phyloP scores from a whole-genome alignment of 805 yeast genomes.

The Starmera quercuum region DNA sequence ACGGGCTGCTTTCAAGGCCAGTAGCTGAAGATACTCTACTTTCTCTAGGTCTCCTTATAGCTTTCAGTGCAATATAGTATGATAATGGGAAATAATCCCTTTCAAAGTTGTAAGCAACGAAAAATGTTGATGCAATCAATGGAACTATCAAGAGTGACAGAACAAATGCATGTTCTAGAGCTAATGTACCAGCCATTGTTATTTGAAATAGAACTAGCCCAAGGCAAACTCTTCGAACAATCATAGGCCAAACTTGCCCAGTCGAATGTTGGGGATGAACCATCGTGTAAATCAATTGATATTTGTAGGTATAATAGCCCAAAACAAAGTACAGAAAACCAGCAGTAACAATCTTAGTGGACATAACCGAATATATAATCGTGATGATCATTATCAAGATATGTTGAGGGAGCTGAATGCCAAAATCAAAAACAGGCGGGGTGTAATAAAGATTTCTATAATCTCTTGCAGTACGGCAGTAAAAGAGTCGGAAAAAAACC shows the following conservation, averaged over 20 bases:
- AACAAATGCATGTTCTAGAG: conserved; percentile 70
- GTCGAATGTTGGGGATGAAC: conserved; percentile 96
- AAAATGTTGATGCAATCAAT: conserved; percentile 59
- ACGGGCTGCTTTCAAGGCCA: neutral
- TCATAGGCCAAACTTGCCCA: conserved; percentile 92
- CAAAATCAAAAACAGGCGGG: conserved; percentile 92
- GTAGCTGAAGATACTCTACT: conserved; percentile 18
- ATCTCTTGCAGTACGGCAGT: conserved; percentile 79
- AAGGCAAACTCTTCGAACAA: conserved; percentile 72
- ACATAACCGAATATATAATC: conserved; percentile 80
- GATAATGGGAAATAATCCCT: conserved; percentile 75
- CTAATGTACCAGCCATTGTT: conserved; percentile 89
- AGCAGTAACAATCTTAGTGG: conserved; percentile 79
- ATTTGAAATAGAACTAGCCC: conserved; percentile 82
- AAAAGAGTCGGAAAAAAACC: conserved; percentile 47
- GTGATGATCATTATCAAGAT: conserved; percentile 79
- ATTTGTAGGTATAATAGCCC: conserved; percentile 86
- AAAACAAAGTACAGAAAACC: conserved; percentile 79
- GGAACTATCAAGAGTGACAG: conserved; percentile 71
- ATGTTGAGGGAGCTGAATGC: conserved; percentile 87
- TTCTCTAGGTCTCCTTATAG: conserved; percentile 41
- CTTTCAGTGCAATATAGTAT: conserved; percentile 79
- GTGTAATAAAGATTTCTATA: conserved; percentile 57
- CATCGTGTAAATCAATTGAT: conserved; percentile 82
- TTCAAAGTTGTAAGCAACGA: conserved; percentile 74